Evolutionary conservation across 1,139 yeast species (phyloP), one percentile per base, ranked within the genome.

Genomic region (Williopsis jadinii): DNA sequence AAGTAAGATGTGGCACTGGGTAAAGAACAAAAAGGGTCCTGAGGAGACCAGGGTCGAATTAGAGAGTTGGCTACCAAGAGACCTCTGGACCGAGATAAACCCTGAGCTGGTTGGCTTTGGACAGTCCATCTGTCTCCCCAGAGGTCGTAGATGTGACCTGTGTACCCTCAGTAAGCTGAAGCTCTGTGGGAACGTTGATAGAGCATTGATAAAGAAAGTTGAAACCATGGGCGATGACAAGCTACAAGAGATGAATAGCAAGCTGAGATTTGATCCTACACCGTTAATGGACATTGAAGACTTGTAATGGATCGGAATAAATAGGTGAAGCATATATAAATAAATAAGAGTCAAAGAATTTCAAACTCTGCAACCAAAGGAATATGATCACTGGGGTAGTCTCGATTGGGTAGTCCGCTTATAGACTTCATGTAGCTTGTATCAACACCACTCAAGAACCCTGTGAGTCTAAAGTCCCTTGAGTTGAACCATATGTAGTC

Each of bases 81-180:
- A 75, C 34, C 69, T 76, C 39, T 90, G 98, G 98, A 66, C 70
- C 6, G 95, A 85, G 43, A 78, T 92, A 28, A 90, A 90, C 56
- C 95, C 95, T 0, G 61, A 84, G 15, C 61, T 90, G 11, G 97
- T 90, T 4, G 97, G 97, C 5, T 90, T 88, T 67, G 97, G 97
- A 9, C 98, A 90, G 60, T 80, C 80, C 1, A 72, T 90, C 2
- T 90, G 97, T 58, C 74, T 80, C 3, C 86, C 96, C 0, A 70
- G 82, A 39, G 78, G 80, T 3, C 65, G 77, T 35, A 73, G 82
- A 48, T 90, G 97, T 60, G 90, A 80, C 52, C 54, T 80, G n/a
- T 90, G 97, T 53, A 58, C 75, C 2, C 60, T 85, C 41, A 76
- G 78, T 1, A 56, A 55, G 30, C 62, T 67, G 5, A 72, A 70